Evolutionary conservation across 2,329 filamentous ascomycete species (phyloP), one percentile per base, ranked within the genome.

Genomic region (Sporothrix humicola): DNA sequence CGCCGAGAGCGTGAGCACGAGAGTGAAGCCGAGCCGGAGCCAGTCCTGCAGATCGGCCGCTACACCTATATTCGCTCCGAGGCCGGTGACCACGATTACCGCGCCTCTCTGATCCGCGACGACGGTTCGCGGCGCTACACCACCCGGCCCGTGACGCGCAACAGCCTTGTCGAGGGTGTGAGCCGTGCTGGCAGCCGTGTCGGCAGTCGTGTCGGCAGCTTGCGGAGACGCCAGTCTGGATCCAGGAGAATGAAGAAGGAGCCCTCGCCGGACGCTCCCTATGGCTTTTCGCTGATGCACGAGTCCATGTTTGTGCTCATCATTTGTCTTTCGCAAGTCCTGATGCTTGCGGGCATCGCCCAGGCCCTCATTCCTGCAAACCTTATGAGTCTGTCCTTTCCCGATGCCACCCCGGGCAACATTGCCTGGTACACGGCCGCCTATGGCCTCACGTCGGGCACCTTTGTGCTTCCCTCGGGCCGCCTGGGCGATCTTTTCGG

Each of bases 401-500:
- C 81, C 17, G 79, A 85, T 63, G 81, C 78, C 3, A 81, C 83
- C 2, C 79, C 81, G 0, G 84, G 84, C 9, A 79, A 84, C n/a
- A 80, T 89, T 15, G 84, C 83, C 65, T 90, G 89, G 88, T 84
- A 87, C 65, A 83, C 88, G 12, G 88, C 87, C 0, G 87, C 87
- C 1, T 91, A 89, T 77, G 84, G 83, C 10, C 79, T 90, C 76
- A 87, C 83, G 6, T 82, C 83, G 6, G 88, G 88, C 12, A 86
- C 88, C 0, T 90, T 90, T 76, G 86, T 90, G 46, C 81, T 91
- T 2, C 81, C 88, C 1, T 85, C 85, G 2, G 88, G 88, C 2
- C 84, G 89, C 0, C 79, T 91, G 3, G 88, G 89, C 2, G 87
- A 89, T 58, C 79, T 87, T 0, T 88, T 87, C 74, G 89, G 89